Percentiles rank a stretch among this genome's conserved stretches.
phyloP scores from a whole-genome alignment of 192 early-diverging fungal genomes.

The Backusella tuberculispora region DNA sequence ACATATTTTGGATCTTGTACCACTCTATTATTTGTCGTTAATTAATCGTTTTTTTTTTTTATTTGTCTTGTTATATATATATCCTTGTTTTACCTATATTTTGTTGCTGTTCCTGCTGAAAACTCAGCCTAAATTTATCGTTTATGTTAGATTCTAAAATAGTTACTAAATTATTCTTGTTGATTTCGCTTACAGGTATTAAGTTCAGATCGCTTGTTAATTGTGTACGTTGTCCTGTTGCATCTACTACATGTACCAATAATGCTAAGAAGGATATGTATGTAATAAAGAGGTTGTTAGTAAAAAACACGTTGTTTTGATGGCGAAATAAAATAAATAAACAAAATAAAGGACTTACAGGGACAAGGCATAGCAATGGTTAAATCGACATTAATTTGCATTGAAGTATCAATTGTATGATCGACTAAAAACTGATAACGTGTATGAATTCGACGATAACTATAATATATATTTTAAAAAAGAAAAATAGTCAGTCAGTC shows the following conservation, averaged over 20 bases:
- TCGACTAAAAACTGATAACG: slow-evolving; percentile 86
- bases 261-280: not conserved
- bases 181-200: slow-evolving; percentile 49
- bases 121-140: slow-evolving; percentile 32
- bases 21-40: not conserved
- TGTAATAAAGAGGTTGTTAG: not conserved
- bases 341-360: slow-evolving; percentile 36
- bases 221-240: slow-evolving; percentile 58
- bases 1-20: slow-evolving; percentile 38
- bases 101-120: slow-evolving; percentile 29
- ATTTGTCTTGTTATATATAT: no score
- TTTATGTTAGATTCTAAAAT: not conserved
- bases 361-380: slow-evolving; percentile 88
- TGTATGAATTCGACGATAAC: slow-evolving; percentile 54
- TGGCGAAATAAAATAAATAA: not conserved
- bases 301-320: no score
- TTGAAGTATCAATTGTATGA: slow-evolving; percentile 53
- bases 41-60: not conserved
- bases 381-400: slow-evolving; percentile 88
- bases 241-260: slow-evolving; percentile 70
- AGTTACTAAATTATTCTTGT: not conserved
- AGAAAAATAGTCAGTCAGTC: not conserved
- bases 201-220: slow-evolving; percentile 58
- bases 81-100: slow-evolving; percentile 23
- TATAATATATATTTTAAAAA: slow-evolving; percentile 3